Evolutionary conservation across 768 basidiomycete genomes (phyloP), one percentile per base, ranked within the genome.

Genomic region (Boletus subparvulus): DNA sequence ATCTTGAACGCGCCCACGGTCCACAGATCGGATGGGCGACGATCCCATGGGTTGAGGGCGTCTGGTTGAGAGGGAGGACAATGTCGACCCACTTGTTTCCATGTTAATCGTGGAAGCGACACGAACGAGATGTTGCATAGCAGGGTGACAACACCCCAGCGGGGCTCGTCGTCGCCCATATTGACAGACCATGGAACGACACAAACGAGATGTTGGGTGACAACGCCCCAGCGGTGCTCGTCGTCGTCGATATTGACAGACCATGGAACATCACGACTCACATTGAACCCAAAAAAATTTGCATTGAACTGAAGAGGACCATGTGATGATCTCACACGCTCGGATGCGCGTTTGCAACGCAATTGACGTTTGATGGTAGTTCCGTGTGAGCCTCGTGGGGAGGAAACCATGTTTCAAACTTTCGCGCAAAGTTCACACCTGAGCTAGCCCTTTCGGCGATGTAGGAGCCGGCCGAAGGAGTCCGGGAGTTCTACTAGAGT

Each of bases 101-200:
- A 48, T 52, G 52, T 16, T 26, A 36, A 52, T 33, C 30, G 32
- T 35, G 40, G 16, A 14, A 26, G 24, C n/a, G 35, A 21, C 40
- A 41, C 9, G n/a, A 6, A 47, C 17, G 39, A 50, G 42, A 55
- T 61, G 60, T 8, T 52, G 21, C 21, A 21, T 21, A 21, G 21
- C 21, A 21, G 26, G 51, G 51, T 47, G 37, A 28, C 51, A 58
- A 65, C 64, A 39, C 16, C 24, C 50, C 59, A 40, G 45, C 42
- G 5, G 24, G 47, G 13, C 35, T n/a, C 44, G 37, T 36, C 39
- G 17, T 30, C 59, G 13, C 60, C 26, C 16, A 14, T 16, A 28
- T 4, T 4, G 16, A 16, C 17, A 11, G 37, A 4, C 10, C 6
- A 28, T n/a, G 24, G 46, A 40, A 48, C n/a, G 35, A 21, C 40